Evolutionary conservation across 2,329 filamentous ascomycete genomes (phyloP).

Genomic region (Alternaria consortialis): DNA sequence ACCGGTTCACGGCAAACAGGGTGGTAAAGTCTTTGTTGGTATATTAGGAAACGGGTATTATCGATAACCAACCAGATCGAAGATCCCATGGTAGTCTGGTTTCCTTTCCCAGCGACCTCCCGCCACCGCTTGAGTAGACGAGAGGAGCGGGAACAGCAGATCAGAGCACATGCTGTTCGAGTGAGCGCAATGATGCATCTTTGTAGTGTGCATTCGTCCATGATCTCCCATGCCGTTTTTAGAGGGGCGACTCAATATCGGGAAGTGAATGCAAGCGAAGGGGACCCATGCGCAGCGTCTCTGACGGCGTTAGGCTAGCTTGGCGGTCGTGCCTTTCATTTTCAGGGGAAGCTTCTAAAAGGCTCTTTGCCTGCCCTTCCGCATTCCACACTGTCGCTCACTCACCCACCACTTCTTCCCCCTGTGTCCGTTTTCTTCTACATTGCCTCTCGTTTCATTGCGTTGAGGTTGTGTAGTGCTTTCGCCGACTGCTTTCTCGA

Average conservation of each 20-base stretch:
- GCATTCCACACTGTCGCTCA: constrained; percentile 45
- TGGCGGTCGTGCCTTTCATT: constrained; percentile 38
- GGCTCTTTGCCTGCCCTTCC: constrained; percentile 39
- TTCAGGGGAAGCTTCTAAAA: constrained; percentile 46
- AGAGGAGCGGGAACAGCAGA: neutral
- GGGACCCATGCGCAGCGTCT: constrained; percentile 34
- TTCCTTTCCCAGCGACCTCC: constrained; percentile 22
- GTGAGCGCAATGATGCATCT: constrained; percentile 6
- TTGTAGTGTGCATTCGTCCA: constrained; percentile 6
- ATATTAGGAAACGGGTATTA: constrained; percentile 17
- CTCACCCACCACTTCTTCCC: constrained; percentile 28
- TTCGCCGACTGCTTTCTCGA: constrained; percentile 19
- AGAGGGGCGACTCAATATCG: constrained; percentile 32
- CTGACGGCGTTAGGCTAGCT: constrained; percentile 36
- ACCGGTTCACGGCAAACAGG: neutral
- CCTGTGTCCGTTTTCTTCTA: constrained; percentile 31
- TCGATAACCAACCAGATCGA: constrained; percentile 20
- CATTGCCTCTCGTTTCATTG: constrained; percentile 45
- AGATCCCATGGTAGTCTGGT: constrained; percentile 10
- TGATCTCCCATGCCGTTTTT: constrained; percentile 21
- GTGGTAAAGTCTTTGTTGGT: neutral
- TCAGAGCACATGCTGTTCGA: constrained; percentile 5
- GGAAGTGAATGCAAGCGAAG: constrained; percentile 34
- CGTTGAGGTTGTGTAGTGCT: constrained; percentile 25
- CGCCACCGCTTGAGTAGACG: constrained; percentile 11